Evolutionary conservation across 2,329 filamentous ascomycete species (phyloP), one percentile per base, ranked within the genome.

Genomic region (Paraconiothyrium brasiliense): DNA sequence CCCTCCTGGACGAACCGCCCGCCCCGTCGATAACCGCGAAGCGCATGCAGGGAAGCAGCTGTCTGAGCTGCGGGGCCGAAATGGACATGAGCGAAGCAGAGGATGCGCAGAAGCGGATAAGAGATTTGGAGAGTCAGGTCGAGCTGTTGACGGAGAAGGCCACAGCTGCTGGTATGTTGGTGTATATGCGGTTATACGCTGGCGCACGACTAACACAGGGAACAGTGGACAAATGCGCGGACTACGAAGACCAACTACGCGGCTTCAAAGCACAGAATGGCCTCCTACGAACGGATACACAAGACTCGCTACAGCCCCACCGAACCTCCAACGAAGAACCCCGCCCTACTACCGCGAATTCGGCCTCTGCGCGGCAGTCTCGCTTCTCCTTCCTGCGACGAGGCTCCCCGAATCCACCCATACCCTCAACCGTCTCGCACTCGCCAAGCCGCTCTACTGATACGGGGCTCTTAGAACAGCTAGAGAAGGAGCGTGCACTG

Each of bases 191-290:
- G 39, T 61, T 66, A 55, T 37, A 52, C n/a, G 59, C 64, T 66
- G 30, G 66, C 55, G 14, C 24, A 41, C 13, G 13, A n/a, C 34
- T 30, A 30, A 61, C 52, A 41, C 57, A 60, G 37, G 65, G 48
- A 34, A 55, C 60, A 86, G 85, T 83, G 52, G 82, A 84, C 67
- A 87, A 82, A 74, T 83, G 88, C 65, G 90, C 91, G 72, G 90
- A 93, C 81, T 93, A 93, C 83, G 92, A 94, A 79, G 91, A 93
- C 78, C 90, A 93, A 76, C 84, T 93, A 44, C 83, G 87, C 48
- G 82, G 79, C 48, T 82, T 93, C 27, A 66, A 68, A 47, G 37
- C 61, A 8, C 50, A 67, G 52, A 65, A 59, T 30, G 61, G 62
- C 55, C 65, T 70, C 55, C 57, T 54, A 41, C 67, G 69, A 27